phyloP scores from a whole-genome alignment of 2,329 filamentous ascomycete species.

The Fusarium nanum region DNA sequence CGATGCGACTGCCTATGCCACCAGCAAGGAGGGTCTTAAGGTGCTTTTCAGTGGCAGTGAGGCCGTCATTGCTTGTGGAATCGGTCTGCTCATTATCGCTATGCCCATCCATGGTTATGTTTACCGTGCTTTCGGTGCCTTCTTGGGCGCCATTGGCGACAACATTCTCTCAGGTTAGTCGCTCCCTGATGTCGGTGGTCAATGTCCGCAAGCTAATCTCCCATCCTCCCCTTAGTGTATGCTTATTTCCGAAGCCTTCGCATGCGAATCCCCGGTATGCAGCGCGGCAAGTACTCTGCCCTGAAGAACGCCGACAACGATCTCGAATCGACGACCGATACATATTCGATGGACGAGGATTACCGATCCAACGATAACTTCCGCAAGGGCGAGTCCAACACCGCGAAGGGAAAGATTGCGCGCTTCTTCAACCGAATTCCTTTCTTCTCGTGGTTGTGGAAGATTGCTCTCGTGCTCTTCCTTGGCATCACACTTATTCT shows the following conservation, averaged over 20 bases:
- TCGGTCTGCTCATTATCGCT: conserved; percentile 40
- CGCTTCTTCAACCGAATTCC: conserved; percentile 24
- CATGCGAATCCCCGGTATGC: conserved; percentile 31
- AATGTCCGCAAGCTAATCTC: conserved; percentile 6
- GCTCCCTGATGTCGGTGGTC: background rate
- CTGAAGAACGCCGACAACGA: conserved; percentile 26
- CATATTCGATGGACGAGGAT: conserved; percentile 38
- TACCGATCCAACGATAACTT: conserved; percentile 28
- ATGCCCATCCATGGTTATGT: conserved; percentile 43
- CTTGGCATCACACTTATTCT: conserved; percentile 40
- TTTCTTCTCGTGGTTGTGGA: conserved; percentile 31
- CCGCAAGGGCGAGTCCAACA: conserved; percentile 27
- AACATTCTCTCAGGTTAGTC: conserved; percentile 31
- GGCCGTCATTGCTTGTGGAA: conserved; percentile 41
- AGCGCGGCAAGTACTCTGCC: conserved; percentile 35
- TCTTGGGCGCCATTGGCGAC: conserved; percentile 34
- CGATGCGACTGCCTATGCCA: conserved; percentile 48
- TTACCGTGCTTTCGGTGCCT: conserved; percentile 39
- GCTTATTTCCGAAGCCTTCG: conserved; percentile 30
- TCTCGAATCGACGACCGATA: conserved; percentile 36
- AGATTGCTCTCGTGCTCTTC: conserved; percentile 35
- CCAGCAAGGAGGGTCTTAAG: conserved; percentile 48
- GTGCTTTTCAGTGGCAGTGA: conserved; percentile 48
- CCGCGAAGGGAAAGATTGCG: conserved; percentile 10
- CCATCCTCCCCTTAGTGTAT: conserved; percentile 18